phyloP scores from a whole-genome alignment of 768 basidiomycete species.

The Hygrocybe punicea region DNA sequence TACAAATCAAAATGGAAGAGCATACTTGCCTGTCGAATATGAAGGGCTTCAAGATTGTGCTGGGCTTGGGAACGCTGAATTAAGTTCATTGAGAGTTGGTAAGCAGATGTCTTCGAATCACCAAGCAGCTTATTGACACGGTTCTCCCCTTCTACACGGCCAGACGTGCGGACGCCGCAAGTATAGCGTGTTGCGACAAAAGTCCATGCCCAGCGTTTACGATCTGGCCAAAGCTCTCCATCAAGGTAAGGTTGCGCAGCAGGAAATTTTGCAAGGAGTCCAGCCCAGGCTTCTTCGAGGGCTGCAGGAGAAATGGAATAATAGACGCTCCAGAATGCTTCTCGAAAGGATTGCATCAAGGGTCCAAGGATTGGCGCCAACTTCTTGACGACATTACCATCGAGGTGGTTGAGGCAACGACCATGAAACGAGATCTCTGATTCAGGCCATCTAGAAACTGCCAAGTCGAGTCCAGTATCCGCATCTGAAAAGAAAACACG shows the following conservation, averaged over 20 bases:
- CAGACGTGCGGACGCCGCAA: constrained; percentile 33
- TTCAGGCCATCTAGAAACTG: background rate
- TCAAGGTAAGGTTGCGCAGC: constrained; percentile 24
- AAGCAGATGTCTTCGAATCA: constrained; percentile 20
- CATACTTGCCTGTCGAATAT: constrained; percentile 19
- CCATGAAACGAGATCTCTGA: background rate
- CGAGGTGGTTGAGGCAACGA: background rate
- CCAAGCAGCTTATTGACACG: constrained; percentile 24
- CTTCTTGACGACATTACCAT: constrained; percentile 3
- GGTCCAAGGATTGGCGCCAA: constrained; percentile 1
- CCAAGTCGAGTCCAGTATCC: background rate
- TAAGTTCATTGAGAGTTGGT: constrained; percentile 1
- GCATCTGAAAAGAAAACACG: background rate
- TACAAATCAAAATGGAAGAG: too few species aligned
- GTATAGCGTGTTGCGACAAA: constrained; percentile 31
- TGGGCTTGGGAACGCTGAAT: constrained; percentile 24
- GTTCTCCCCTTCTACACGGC: constrained; percentile 31
- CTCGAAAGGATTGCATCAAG: background rate
- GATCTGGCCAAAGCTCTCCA: constrained; percentile 28
- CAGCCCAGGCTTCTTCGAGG: constrained; percentile 23
- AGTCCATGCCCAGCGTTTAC: constrained; percentile 36
- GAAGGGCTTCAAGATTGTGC: constrained; percentile 24
- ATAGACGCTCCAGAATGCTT: background rate
- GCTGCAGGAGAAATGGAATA: constrained; percentile 11
- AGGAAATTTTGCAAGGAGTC: constrained; percentile 15